Evolutionary conservation across 306 rosid genomes (phyloP).

Genomic region (Ammopiptanthus mongolicus): DNA sequence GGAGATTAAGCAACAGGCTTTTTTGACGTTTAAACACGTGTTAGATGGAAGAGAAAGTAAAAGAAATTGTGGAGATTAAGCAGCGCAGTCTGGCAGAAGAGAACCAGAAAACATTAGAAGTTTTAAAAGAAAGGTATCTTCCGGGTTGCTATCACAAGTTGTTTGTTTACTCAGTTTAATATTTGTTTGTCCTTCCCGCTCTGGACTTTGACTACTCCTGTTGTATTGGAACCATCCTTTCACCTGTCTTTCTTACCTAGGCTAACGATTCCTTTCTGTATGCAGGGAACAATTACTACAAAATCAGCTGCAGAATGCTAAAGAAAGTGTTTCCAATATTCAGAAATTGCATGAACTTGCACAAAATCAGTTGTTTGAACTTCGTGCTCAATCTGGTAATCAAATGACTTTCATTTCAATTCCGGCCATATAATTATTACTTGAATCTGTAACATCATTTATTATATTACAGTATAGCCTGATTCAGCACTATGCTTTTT

Average conservation of each 20-base stretch:
- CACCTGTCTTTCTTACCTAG: conserved; percentile 8
- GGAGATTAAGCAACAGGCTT: background rate
- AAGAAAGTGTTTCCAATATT: conserved; percentile 95
- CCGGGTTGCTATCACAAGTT: conserved; percentile 13
- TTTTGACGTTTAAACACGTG: conserved; percentile 18
- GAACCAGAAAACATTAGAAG: conserved; percentile 90
- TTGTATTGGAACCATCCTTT: conserved; percentile 12
- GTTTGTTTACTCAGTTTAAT: conserved; percentile 4
- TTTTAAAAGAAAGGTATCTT: conserved; percentile 77
- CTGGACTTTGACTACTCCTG: background rate
- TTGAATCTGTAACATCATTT: conserved; percentile 10
- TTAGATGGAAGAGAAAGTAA: conserved; percentile 96
- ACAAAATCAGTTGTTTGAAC: conserved; percentile 89
- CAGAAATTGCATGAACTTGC: conserved; percentile 93
- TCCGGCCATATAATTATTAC: background rate
- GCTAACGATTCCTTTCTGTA: conserved; percentile 15
- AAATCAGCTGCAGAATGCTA: conserved; percentile 82
- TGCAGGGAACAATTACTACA: conserved; percentile 86
- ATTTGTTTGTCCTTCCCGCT: background rate
- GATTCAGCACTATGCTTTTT: conserved; percentile 2
- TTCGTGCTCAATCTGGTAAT: conserved; percentile 93
- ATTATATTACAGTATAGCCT: background rate
- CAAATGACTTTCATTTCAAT: conserved; percentile 17
- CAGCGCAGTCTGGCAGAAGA: conserved; percentile 97
- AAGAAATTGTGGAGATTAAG: conserved; percentile 95